phyloP scores from a whole-genome alignment of 2,329 filamentous ascomycete genomes.

The Exophiala oligosperma region DNA sequence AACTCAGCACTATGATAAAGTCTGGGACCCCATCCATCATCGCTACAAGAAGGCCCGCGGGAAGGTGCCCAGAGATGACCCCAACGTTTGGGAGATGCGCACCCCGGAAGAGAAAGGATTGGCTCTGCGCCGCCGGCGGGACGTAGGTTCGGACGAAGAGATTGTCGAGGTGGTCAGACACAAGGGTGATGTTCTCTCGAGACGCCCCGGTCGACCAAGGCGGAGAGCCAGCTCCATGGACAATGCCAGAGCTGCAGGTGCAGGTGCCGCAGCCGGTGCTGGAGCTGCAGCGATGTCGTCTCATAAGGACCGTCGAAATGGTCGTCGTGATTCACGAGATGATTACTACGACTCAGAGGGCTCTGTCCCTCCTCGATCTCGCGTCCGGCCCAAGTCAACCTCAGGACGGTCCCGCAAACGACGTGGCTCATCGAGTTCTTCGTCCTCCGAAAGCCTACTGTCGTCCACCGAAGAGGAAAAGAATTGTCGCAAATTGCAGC shows the following conservation, averaged over 20 bases:
- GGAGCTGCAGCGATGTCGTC: constrained; percentile 20
- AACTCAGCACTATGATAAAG: constrained; percentile 26
- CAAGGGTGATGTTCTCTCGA: constrained; percentile 25
- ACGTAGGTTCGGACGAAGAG: constrained; percentile 30
- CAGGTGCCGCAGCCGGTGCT: constrained; percentile 20
- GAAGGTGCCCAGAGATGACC: constrained; percentile 19
- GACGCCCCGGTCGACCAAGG: constrained; percentile 8
- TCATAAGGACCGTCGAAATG: constrained; percentile 13
- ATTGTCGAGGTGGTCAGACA: constrained; percentile 30
- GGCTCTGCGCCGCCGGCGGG: constrained; percentile 26
- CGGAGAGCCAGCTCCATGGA: constrained; percentile 27
- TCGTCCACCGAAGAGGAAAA: constrained; percentile 64
- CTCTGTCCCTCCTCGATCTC: constrained; percentile 28
- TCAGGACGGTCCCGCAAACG: constrained; percentile 21
- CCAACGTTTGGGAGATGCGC: constrained; percentile 17
- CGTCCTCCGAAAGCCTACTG: constrained; percentile 53
- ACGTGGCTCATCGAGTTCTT: constrained; percentile 31
- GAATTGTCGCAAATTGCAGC: constrained; percentile 62
- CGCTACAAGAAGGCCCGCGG: constrained; percentile 25
- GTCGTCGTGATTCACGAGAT: constrained; percentile 9
- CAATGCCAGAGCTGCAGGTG: constrained; percentile 13
- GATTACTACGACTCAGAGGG: constrained; percentile 28
- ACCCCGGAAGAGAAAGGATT: constrained; percentile 30
- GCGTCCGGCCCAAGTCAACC: constrained; percentile 25
- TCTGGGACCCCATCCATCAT: constrained; percentile 24